Conservation (phyloP, 2,329 filamentous ascomycete species). For the Fusarium nodosum region DNA sequence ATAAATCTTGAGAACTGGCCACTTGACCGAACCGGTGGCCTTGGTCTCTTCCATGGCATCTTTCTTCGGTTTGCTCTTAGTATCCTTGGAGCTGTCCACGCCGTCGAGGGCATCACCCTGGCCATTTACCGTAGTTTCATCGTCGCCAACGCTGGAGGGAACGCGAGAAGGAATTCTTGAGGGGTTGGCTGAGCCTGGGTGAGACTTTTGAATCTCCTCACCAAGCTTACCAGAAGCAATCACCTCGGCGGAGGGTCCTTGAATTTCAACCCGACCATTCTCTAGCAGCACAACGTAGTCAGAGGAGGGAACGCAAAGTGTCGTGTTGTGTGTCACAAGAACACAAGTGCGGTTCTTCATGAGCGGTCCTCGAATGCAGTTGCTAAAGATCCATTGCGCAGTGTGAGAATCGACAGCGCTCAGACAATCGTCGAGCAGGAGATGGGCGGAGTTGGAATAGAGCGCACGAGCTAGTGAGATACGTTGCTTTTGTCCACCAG, state of each 20-base stretch:
- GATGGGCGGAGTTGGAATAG: slow-evolving; percentile 93
- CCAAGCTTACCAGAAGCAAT: slow-evolving; percentile 90
- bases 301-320: slow-evolving; percentile 85
- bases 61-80: slow-evolving; percentile 61
- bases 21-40: slow-evolving; percentile 87
- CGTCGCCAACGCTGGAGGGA: slow-evolving; percentile 79
- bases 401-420: slow-evolving; percentile 98
- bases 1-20: slow-evolving; percentile 88
- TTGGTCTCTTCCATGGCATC: slow-evolving; percentile 80
- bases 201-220: slow-evolving; percentile 83
- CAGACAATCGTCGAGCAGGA: slow-evolving; percentile 93
- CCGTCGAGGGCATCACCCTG: slow-evolving; percentile 63
- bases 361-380: slow-evolving; percentile 88
- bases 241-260: slow-evolving; percentile 83
- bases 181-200: slow-evolving; percentile 74
- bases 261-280: slow-evolving; percentile 82
- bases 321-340: slow-evolving; percentile 93
- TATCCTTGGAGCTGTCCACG: slow-evolving; percentile 60
- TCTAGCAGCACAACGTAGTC: slow-evolving; percentile 87
- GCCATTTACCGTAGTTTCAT: slow-evolving; percentile 68
- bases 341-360: slow-evolving; percentile 94
- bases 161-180: slow-evolving; percentile 84
- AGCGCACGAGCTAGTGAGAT: slow-evolving; percentile 96
- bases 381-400: slow-evolving; percentile 96
- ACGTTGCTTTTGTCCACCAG: slow-evolving; percentile 96